Evolutionary conservation across 805 yeast species (phyloP), one percentile per base, ranked within the genome.

Genomic region (Starmerella sp.): DNA sequence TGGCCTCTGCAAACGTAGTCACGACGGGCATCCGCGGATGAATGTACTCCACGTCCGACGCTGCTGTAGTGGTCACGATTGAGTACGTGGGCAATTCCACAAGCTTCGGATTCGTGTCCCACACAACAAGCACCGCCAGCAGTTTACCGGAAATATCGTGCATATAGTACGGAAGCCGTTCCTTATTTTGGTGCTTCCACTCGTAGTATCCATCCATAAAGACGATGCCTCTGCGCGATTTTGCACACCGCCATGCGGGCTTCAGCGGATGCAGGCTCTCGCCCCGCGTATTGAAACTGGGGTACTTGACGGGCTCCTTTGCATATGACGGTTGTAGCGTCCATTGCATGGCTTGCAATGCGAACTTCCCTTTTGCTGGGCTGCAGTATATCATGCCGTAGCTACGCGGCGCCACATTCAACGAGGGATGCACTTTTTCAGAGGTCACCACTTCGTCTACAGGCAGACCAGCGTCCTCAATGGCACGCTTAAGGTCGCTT

Each of bases 131-230:
- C 28, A 87, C 67, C 64, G 77, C 86, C 67, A 84, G 69, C 43
- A 89, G 60, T 7, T 77, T 70, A 0, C 69, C 67, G 54, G 77
- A 79, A 43, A 73, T 75, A 35, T 84, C 73, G 36, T 74, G 77
- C 15, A 89, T 74, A 63, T 72, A 90, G 65, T 83, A 79, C 0
- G 96, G 96, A 0, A 67, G 66, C 63, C 80, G 83, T 9, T 71
- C 44, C 67, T 70, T 34, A 62, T 58, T 31, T 65, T 68, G 52
- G 65, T 70, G 10, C 64, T 60, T 60, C 96, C 97, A 90, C 68
- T 90, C 97, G 64, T 79, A 90, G 67, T 90, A 90, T 0, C 96
- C 96, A 62, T 79, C 77, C 41, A 86, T 76, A 0, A 95, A 91
- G 0, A 88, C 79, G 0, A 83, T 81, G 66, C 96, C 89, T 39